phyloP scores from a whole-genome alignment of 164 flowering plant genomes.

The Stephania cephalantha region DNA sequence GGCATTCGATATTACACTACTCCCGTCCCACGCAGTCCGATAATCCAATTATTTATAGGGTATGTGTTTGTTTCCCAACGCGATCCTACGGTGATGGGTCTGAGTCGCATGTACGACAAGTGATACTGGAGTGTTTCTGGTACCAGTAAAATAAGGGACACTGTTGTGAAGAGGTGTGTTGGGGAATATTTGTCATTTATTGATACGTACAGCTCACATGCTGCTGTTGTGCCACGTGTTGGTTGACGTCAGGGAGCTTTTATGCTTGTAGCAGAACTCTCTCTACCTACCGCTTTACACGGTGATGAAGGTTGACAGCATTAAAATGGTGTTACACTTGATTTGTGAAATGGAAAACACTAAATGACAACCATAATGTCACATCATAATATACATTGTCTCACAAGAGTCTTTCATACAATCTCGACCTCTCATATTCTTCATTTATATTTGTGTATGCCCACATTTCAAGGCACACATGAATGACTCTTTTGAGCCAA shows the following conservation, averaged over 20 bases:
- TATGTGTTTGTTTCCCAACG: not conserved
- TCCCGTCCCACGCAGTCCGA: not conserved
- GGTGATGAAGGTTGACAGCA: too few species aligned
- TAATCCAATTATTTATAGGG: not conserved
- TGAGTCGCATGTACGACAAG: not conserved
- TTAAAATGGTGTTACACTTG: too few species aligned
- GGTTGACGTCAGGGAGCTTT: not conserved
- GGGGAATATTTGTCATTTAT: slow-evolving; percentile 11
- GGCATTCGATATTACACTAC: not conserved
- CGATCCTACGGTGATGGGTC: not conserved
- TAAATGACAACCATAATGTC: too few species aligned
- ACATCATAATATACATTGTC: too few species aligned
- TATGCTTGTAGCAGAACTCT: too few species aligned
- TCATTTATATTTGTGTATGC: too few species aligned
- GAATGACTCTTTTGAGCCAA: too few species aligned
- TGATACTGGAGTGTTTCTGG: not conserved
- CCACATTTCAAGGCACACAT: too few species aligned
- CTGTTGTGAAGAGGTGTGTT: not conserved
- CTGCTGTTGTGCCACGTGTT: not conserved
- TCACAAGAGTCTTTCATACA: too few species aligned
- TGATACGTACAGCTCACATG: not conserved
- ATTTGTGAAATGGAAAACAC: too few species aligned
- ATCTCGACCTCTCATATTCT: too few species aligned
- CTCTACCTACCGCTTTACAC: too few species aligned
- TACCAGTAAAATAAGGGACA: not conserved